Percentiles rank a stretch among this genome's conserved stretches.
Conservation (phyloP, 2,329 filamentous ascomycete genomes). For the Huntiella abstrusa region DNA sequence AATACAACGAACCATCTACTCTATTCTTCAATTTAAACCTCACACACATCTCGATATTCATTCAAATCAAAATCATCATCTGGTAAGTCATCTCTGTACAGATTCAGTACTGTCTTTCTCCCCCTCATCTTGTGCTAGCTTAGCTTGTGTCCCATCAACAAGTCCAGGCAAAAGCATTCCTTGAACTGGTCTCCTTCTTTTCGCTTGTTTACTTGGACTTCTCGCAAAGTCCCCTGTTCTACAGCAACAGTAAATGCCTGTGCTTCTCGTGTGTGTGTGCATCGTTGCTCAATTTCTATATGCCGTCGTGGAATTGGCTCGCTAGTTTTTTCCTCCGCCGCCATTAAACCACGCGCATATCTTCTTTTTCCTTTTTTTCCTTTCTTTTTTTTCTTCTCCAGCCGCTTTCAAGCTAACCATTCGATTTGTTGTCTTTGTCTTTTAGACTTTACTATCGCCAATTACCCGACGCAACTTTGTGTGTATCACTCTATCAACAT, state of each 20-base stretch:
- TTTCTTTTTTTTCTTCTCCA: neutral
- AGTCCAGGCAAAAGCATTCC: too few species aligned
- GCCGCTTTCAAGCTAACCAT: neutral
- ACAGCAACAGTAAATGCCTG: neutral
- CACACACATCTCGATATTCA: too few species aligned
- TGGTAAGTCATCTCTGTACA: too few species aligned
- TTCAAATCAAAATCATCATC: too few species aligned
- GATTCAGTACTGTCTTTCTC: neutral
- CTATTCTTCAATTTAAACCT: too few species aligned
- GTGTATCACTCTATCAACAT: neutral
- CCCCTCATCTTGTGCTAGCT: neutral
- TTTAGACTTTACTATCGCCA: neutral
- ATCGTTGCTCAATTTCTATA: neutral
- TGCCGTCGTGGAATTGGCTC: neutral
- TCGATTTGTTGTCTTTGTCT: neutral
- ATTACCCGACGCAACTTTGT: neutral
- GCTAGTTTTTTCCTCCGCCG: constrained; percentile 1
- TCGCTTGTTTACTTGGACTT: neutral
- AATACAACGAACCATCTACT: too few species aligned
- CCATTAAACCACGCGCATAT: neutral
- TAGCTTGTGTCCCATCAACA: neutral
- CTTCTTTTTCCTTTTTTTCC: constrained; percentile 1
- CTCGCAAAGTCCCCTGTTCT: neutral
- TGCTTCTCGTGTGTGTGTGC: neutral
- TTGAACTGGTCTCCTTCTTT: neutral